Evolutionary conservation across 2,329 filamentous ascomycete species (phyloP), one percentile per base, ranked within the genome.

Genomic region (Pseudocercospora fuligena): DNA sequence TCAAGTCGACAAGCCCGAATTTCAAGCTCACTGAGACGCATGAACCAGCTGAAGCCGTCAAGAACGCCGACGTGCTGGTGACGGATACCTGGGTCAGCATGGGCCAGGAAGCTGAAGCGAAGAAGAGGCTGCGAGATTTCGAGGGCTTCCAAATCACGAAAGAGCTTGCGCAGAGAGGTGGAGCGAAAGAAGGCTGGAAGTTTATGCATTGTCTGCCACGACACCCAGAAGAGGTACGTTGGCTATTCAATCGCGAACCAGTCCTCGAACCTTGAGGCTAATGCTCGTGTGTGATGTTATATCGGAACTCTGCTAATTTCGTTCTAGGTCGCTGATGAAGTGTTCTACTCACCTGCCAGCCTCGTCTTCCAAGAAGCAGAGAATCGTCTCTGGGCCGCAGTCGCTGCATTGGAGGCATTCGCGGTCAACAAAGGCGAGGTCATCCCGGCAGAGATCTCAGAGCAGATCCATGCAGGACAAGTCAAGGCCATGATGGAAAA

Each of bases 31-130:
- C 81, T 5, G 91, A 97, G 80, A 96, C 92, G 0, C 90, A 85
- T 23, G 83, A 91, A 0, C 95, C 94, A 0, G 92, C 95, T 77
- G 92, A 97, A 75, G 95, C 85, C 1, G 89, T 97, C 76, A 92
- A 92, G 82, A 83, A 90, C 70, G 94, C 95, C 2, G 91, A 99
- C 78, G 87, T 98, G 61, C 84, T 99, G 65, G 93, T 98, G 23
- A 99, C 95, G 0, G 95, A 99, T 76, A 99, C 95, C 0, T 99
- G 95, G 95, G 88, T 99, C 33, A 97, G 93, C 1, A 99, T 99
- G 95, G 95, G 95, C 56, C 94, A 98, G 80, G 95, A 99, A 80
- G 88, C 88, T 64, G 95, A 99, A 80, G 85, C 89, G 46, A 85
- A 89, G 72, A 90, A 91, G 83, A 86, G 92, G 60, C 78, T 97